A percentile compares a stretch with the other conserved stretches of the same genome.
Evolutionary conservation across 1,139 yeast species (phyloP).

Genomic region (Petasospora fabianii): DNA sequence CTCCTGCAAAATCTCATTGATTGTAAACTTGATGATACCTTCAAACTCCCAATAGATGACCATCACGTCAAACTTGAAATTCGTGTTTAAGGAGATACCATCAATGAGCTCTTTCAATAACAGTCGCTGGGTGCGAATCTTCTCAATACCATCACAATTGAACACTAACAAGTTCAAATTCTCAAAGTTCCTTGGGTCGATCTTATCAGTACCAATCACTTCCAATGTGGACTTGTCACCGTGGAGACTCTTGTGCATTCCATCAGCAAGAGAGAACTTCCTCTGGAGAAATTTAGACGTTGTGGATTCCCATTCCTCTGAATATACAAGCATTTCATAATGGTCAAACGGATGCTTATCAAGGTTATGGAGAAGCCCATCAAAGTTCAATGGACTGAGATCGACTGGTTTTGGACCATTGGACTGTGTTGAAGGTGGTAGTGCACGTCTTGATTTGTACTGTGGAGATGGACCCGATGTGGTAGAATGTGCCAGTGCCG

Average conservation of each 20-base stretch:
- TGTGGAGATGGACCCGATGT: conserved; percentile 3
- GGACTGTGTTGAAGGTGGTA: not conserved
- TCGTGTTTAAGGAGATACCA: conserved; percentile 32
- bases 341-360: conserved; percentile 17
- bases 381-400: conserved; percentile 19
- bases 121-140: conserved; percentile 29
- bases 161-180: conserved; percentile 33
- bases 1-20: conserved; percentile 17
- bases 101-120: conserved; percentile 32
- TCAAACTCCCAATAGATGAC: conserved; percentile 37
- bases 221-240: not conserved
- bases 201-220: conserved; percentile 14
- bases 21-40: conserved; percentile 19
- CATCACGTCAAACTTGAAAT: conserved; percentile 31
- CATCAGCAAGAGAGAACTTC: conserved; percentile 17
- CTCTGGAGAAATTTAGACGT: conserved; percentile 20
- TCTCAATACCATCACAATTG: conserved; percentile 34
- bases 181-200: conserved; percentile 20
- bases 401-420: conserved; percentile 15
- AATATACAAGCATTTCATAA: conserved; percentile 26
- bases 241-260: conserved; percentile 1
- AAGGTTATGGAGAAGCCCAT: conserved; percentile 18
- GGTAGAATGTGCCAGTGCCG: too few species aligned
- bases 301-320: conserved; percentile 17
- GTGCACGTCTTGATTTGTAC: not conserved